Evolutionary conservation across 345 rosid species (phyloP).

Genomic region (Dovyalis caffra): DNA sequence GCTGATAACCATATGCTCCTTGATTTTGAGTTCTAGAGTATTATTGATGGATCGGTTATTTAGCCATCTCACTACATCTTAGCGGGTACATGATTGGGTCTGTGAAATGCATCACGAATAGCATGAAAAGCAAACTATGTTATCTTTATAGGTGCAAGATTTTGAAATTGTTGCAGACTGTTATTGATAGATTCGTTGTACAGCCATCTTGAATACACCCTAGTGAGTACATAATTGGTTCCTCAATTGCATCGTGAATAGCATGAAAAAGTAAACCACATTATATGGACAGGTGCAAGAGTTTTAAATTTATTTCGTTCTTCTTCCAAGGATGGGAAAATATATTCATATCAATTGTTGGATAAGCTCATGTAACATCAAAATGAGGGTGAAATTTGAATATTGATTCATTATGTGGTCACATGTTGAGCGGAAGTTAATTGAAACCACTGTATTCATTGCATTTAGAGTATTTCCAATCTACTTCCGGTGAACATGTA

Average conservation of each 20-base stretch:
- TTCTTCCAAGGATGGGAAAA: background rate
- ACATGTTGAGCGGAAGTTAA: background rate
- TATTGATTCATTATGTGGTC: background rate
- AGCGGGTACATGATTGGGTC: background rate
- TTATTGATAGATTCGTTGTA: too few species aligned
- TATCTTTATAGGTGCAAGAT: background rate
- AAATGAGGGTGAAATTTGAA: background rate
- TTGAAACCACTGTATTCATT: background rate
- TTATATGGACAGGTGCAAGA: too few species aligned
- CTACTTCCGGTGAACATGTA: background rate
- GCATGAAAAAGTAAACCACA: too few species aligned
- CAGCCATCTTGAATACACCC: too few species aligned
- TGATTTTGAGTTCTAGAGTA: too few species aligned
- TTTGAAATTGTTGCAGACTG: background rate
- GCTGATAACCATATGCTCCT: background rate
- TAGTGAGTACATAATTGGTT: too few species aligned
- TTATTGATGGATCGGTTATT: background rate
- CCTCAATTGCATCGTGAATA: too few species aligned
- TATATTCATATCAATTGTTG: background rate
- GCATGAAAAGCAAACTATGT: background rate
- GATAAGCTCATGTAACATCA: background rate
- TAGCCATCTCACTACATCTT: background rate
- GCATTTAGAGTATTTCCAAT: background rate
- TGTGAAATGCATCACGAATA: background rate
- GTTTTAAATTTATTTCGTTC: too few species aligned